Evolutionary conservation across 192 early-diverging fungal species (phyloP), one percentile per base, ranked within the genome.

Genomic region (Phycomyces nitens): DNA sequence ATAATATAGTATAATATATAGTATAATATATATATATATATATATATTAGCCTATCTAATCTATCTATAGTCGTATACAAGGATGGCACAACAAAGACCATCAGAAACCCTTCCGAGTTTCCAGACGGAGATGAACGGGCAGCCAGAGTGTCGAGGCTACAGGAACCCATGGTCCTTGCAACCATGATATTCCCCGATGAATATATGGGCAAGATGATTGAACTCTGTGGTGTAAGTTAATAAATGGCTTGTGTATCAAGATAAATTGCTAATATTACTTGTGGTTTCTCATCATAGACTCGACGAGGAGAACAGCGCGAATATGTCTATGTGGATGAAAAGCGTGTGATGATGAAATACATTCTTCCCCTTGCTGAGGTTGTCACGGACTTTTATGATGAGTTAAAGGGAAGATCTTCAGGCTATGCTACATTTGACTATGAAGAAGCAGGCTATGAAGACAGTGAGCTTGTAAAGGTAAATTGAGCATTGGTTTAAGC

Each of bases 391-490:
- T 99, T 99, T 75, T 95, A 93, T 73, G 94, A 99, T 72, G 87
- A 89, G 69, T 82, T 99, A 20, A 99, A 99, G 71, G 89, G 89
- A 12, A 81, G 85, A 49, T 91, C 93, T 16, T 91, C 90, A 49
- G 97, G 97, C 0, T 99, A 91, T 70, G 92, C 90, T 1, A 85
- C 84, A 20, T 98, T 98, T 77, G 96, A 98, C 74, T 98, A 96
- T 77, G 96, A 98, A 75, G 95, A 97, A 41, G 80, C 80, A 27
- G 96, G 94, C 7, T 96, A 95, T 72, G 81, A 83, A 18, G 75
- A 76, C 11, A 85, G 94, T 10, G 93, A 96, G 62, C 80, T 99
- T 57, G 94, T 97, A 69, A 93, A 89, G 70, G 82, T 84, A 73
- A 62, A 20, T n/a, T 61, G 2, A 0, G 5, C 16, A 38, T 24